Evolutionary conservation across 2,329 filamentous ascomycete genomes (phyloP).

Genomic region (Colletotrichum lupini): DNA sequence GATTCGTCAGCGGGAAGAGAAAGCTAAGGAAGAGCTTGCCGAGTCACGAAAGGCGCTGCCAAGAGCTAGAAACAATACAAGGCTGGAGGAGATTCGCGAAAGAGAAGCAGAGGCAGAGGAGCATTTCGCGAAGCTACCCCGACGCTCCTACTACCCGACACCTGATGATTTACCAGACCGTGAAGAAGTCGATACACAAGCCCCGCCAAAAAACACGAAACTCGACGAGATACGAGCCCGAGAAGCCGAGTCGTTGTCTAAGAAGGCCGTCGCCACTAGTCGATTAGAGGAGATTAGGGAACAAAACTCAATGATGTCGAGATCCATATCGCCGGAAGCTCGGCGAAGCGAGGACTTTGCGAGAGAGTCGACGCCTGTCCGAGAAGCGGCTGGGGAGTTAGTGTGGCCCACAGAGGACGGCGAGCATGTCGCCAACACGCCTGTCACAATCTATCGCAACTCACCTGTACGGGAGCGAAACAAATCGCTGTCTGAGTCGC

Average conservation of each 20-base stretch:
- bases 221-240: conserved; percentile 60
- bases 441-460: conserved; percentile 51
- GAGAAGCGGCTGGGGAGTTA: not conserved
- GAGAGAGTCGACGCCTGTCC: conserved; percentile 27
- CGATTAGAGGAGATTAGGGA: conserved; percentile 65
- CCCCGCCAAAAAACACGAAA: conserved; percentile 51
- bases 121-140: conserved; percentile 1
- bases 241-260: conserved; percentile 57
- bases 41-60: conserved; percentile 15
- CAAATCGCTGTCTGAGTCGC: conserved; percentile 31
- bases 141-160: conserved; percentile 37
- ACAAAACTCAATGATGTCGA: conserved; percentile 55
- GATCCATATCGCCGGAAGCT: conserved; percentile 55
- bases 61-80: conserved; percentile 48
- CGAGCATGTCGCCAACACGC: conserved; percentile 51
- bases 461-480: conserved; percentile 21
- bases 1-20: conserved; percentile 55
- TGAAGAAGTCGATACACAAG: conserved; percentile 42
- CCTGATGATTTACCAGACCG: conserved; percentile 50
- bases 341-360: conserved; percentile 43
- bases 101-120: conserved; percentile 51
- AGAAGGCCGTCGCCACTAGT: conserved; percentile 58
- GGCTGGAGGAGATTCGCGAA: conserved; percentile 57
- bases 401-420: conserved; percentile 39
- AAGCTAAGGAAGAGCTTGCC: conserved; percentile 38